Conservation (phyloP, 768 basidiomycete genomes). For the Rhodosporidiobolus odoratus region DNA sequence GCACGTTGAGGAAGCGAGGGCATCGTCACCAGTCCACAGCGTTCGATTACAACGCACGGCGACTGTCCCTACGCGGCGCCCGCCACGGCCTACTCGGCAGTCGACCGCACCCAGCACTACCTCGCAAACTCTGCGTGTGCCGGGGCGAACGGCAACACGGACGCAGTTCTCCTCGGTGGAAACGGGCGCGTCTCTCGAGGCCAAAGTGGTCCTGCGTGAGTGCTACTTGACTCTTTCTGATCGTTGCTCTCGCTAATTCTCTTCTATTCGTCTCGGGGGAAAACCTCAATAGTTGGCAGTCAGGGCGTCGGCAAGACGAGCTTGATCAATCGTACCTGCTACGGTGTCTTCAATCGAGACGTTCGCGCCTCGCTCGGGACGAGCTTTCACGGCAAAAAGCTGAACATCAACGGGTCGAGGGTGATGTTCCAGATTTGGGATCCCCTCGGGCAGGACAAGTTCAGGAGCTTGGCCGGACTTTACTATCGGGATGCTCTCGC, state of each 20-base stretch:
- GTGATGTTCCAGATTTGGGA: slow-evolving; percentile 67
- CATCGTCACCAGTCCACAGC: not conserved
- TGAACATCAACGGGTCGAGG: slow-evolving; percentile 73
- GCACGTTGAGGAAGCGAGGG: not conserved
- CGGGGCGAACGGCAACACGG: not conserved
- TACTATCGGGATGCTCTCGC: slow-evolving; percentile 95
- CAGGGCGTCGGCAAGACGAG: slow-evolving; percentile 50
- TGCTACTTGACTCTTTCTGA: slow-evolving; percentile 50
- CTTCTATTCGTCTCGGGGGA: slow-evolving; percentile 33
- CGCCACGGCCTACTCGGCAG: slow-evolving; percentile 4
- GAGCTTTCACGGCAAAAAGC: slow-evolving; percentile 89
- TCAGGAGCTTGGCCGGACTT: slow-evolving; percentile 91
- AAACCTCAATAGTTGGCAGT: slow-evolving; percentile 33
- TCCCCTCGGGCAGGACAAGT: slow-evolving; percentile 88
- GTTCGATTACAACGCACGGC: slow-evolving; percentile 13
- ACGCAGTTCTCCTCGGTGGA: not conserved
- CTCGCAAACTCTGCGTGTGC: slow-evolving; percentile 1
- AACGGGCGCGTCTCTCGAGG: slow-evolving; percentile 59
- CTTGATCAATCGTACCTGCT: slow-evolving; percentile 80
- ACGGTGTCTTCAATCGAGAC: slow-evolving; percentile 81
- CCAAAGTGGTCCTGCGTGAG: slow-evolving; percentile 93
- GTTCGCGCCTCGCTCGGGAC: slow-evolving; percentile 87
- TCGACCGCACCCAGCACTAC: not conserved
- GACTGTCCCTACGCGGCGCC: not conserved
- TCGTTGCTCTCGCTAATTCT: not conserved